phyloP scores from a whole-genome alignment of 371 early-diverging fungal species.

The Mucor ambiguus region DNA sequence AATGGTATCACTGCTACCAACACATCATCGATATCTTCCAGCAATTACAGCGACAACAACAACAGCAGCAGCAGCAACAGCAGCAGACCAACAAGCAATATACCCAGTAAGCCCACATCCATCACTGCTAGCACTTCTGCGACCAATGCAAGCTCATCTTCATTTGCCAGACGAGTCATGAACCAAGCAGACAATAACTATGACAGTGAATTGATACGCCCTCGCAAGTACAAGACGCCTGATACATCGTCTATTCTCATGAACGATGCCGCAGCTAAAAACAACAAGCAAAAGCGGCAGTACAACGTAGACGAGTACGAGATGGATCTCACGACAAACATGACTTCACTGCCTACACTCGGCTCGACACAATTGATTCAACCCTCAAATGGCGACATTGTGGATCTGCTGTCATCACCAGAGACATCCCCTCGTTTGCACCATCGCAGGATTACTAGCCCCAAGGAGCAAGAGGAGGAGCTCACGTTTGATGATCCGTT shows the following conservation, averaged over 20 bases:
- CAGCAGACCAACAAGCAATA: background rate
- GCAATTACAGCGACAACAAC: background rate
- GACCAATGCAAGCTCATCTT: background rate
- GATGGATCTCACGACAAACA: constrained; percentile 4
- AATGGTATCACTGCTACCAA: constrained; percentile 10
- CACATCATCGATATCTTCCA: background rate
- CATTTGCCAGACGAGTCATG: constrained; percentile 11
- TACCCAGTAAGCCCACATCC: background rate
- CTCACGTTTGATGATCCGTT: background rate
- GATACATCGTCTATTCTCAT: background rate
- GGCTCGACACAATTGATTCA: background rate
- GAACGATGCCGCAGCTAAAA: background rate
- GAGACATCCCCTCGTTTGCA: constrained; percentile 6
- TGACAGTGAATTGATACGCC: background rate
- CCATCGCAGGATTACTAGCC: background rate
- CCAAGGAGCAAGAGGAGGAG: too few relatives aligned
- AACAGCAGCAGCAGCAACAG: background rate
- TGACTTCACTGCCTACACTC: background rate
- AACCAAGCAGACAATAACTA: background rate
- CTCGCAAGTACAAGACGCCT: background rate
- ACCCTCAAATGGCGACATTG: background rate
- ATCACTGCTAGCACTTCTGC: background rate
- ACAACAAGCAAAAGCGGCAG: background rate
- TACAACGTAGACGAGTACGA: constrained; percentile 11
- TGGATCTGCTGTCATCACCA: constrained; percentile 21